Base-by-base conservation (phyloP, 2,329 filamentous ascomycete genomes). In the Exophiala xenobiotica region DNA sequence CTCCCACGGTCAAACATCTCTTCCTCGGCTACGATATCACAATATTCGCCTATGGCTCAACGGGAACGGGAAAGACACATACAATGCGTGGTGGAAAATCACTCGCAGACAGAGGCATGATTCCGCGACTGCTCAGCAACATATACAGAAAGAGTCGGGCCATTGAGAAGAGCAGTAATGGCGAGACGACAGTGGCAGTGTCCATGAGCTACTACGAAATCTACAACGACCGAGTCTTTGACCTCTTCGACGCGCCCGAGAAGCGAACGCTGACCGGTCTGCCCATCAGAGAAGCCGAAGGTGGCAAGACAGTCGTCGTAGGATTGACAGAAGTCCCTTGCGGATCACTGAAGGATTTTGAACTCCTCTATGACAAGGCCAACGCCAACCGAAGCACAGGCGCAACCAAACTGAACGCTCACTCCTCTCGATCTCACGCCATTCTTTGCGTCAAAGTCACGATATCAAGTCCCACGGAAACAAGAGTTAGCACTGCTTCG, bases 171-270 rank as follows among this genome's bases (percentile, higher is more conserved):
- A 90, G 95, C 64, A 80, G 84, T 2, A 76, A 78, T 3, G 88
- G 85, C 8, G 75, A 82, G 45, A 91, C 85, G 0, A 78, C 74
- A 1, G 88, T 95, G 18, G 75, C 82, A 6, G 88, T 96, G 12
- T 78, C 82, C 9, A 78, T 96, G 64, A 91, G 88, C 22, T 96
- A 96, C 72, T 96, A 95, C 72, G 91, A 96, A 68, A 96, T 96
- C 60, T 96, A 96, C 72, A 96, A 95, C 68, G 91, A 96, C 74
- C 92, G 92, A 67, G 90, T 96, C 16, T 96, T 86, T 64, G 91
- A 96, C 67, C 75, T 96, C 24, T 89, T 96, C 60, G 88, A 96
- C 67, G 78, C 90, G 0, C 87, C 85, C 0, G 91, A 96, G 68
- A 95, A 90, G 74, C 86, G 93, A 44, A 90, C 87, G 0, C 76